phyloP scores from a whole-genome alignment of 768 basidiomycete species.

The Amanita brunnescens region DNA sequence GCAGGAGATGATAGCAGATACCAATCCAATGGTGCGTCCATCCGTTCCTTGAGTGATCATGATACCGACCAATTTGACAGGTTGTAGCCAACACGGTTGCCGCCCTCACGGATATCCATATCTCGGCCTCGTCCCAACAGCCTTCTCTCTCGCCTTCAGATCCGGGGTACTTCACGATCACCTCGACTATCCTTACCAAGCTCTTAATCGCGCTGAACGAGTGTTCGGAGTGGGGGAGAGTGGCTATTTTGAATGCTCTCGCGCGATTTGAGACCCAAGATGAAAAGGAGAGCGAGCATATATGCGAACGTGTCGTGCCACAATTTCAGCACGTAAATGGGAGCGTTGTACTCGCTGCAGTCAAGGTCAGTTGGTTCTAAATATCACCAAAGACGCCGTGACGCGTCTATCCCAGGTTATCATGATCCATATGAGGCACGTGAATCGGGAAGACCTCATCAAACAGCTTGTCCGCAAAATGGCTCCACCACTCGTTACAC shows the following conservation, averaged over 20 bases:
- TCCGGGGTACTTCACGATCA: constrained; percentile 72
- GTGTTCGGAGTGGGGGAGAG: constrained; percentile 98
- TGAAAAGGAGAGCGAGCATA: constrained; percentile 95
- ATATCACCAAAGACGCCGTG: neutral
- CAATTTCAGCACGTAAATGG: constrained; percentile 98
- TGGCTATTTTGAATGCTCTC: constrained; percentile 83
- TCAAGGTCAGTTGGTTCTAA: constrained; percentile 53
- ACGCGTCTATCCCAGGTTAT: constrained; percentile 54
- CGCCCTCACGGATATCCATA: constrained; percentile 88
- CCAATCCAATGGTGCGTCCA: constrained; percentile 85
- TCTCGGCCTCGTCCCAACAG: constrained; percentile 45
- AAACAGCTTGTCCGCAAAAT: constrained; percentile 89
- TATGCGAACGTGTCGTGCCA: constrained; percentile 96
- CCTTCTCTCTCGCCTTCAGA: constrained; percentile 49
- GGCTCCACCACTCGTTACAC: constrained; percentile 93
- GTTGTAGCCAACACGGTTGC: constrained; percentile 96
- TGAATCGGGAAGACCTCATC: constrained; percentile 73
- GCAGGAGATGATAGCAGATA: constrained; percentile 89
- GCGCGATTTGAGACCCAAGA: constrained; percentile 77
- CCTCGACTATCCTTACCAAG: constrained; percentile 75
- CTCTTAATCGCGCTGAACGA: constrained; percentile 93
- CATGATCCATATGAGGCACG: constrained; percentile 91
- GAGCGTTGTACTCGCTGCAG: constrained; percentile 91
- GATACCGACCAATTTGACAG: constrained; percentile 29
- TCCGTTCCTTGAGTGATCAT: neutral